Evolutionary conservation across 2,329 filamentous ascomycete genomes (phyloP), one percentile per base, ranked within the genome.

Genomic region (Fusarium camptoceras): DNA sequence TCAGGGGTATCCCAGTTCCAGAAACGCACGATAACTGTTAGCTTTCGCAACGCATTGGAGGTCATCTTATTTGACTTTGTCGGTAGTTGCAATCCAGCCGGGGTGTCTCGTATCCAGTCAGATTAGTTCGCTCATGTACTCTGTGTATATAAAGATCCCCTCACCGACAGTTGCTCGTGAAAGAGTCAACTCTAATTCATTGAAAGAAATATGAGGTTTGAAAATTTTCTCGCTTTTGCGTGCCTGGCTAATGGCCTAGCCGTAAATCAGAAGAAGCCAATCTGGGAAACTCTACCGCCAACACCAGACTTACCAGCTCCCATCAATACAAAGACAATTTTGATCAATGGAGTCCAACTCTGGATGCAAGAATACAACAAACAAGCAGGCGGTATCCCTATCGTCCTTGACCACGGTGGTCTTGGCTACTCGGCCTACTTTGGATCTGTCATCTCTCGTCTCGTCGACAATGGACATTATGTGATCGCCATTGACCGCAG

Each of bases 351-450:
- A 42, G 81, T 78, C 12, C 70, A 81, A 10, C 77, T 83, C 22
- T 83, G 81, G 81, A 78, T 76, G 71, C 80, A 81, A 63, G 77
- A 80, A 69, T 83, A 82, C 75, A 82, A 81, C 57, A 74, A 79
- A 30, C 48, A 72, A 10, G 74, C 76, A 5, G 76, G 76, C 37
- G 73, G 74, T 16, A 68, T 75, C 0, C 80, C 81, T 8, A 74
- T 83, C 5, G 77, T 83, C 58, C 71, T 83, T 59, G 73, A 81
- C 44, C 78, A 81, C 66, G 81, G 81, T 31, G 81, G 81, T 25
- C 77, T 83, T 28, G 80, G 80, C 25, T 81, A 81, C 73, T 82
- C 79, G 14, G 79, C 79, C 14, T 82, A 82, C 62, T 82, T 81
- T 47, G 80, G 76, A 55, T 66, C 76, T 48, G 80, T 82, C 47